Conservation (phyloP, 2,329 filamentous ascomycete species). For the Aspergillus costaricaensis region DNA sequence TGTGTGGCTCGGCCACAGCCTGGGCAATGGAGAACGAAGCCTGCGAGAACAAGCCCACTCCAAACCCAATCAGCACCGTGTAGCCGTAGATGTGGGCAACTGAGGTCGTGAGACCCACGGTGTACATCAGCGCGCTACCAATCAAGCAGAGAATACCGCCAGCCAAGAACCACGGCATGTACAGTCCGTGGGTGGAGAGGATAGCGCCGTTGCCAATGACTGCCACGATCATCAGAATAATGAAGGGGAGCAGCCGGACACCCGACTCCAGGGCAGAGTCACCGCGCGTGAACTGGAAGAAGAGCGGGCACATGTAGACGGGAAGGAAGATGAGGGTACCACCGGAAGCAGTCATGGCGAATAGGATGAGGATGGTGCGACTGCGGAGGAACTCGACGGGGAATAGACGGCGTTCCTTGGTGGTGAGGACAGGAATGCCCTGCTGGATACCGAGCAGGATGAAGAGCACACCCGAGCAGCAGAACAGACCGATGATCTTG, state of each 20-base stretch:
- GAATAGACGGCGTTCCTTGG: conserved; percentile 48
- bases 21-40: conserved; percentile 24
- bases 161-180: conserved; percentile 27
- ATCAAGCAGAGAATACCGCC: conserved; percentile 24
- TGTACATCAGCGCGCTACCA: conserved; percentile 25
- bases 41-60: conserved; percentile 22
- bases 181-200: conserved; percentile 18
- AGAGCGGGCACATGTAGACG: conserved; percentile 44
- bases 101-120: conserved; percentile 19
- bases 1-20: background rate
- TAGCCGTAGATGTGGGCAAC: conserved; percentile 29
- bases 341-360: background rate
- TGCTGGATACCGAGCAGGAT: conserved; percentile 53
- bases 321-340: background rate
- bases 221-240: conserved; percentile 20
- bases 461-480: conserved; percentile 46
- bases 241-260: conserved; percentile 35
- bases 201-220: conserved; percentile 25
- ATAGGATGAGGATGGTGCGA: background rate
- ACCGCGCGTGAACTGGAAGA: conserved; percentile 54
- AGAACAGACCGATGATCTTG: conserved; percentile 12
- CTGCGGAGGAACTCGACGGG: conserved; percentile 46
- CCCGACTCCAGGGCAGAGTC: conserved; percentile 35
- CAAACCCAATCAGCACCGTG: conserved; percentile 26
- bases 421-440: conserved; percentile 46